Evolutionary conservation across 305 asterid genomes (phyloP), one percentile per base, ranked within the genome.

Genomic region (Fraxinus greggii): DNA sequence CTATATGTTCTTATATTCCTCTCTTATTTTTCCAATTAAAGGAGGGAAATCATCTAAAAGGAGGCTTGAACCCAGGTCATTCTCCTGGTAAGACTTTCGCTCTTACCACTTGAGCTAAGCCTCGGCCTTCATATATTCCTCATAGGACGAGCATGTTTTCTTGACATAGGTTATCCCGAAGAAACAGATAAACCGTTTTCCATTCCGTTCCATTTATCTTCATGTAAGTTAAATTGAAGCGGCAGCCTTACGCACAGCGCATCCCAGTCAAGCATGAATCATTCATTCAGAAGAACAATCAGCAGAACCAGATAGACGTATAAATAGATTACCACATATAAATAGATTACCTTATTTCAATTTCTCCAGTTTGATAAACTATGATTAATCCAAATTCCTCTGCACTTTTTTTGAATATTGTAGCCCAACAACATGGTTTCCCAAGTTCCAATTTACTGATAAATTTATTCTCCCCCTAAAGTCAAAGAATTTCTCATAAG

Each of bases 371-470:
- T 85, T 91, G 97, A 90, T 92, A 94, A 61, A 96, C 88, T 81
- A 94, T 61, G 78, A 92, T 79, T 84, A 91, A 61, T 81, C 92
- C 97, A 88, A 75, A 83, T 38, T 83, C 91, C 84, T 82, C 91
- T 61, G 79, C 89, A 81, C 89, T 90, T 80, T 86, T 90, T 86
- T 88, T 90, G 88, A 90, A 83, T 82, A 92, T 83, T 69, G 97
- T 28, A 79, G 94, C 86, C 98, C 99, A 93, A 69, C 90, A 86
- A 90, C 98, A 93, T 6, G 90, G 96, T 87, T 92, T 90, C 83
- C 78, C 91, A 73, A 93, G 97, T 84, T 90, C 83, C 79, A 91
- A 85, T 86, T 92, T 87, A 45, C 32, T 86, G 81, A 84, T 78
- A 75, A 79, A 83, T 48, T 87, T 84, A 80, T 72, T 42, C 36